Percentiles rank a stretch among this genome's conserved stretches.
Evolutionary conservation across 371 early-diverging fungal species (phyloP).

Genomic region (Globomyces sp.): DNA sequence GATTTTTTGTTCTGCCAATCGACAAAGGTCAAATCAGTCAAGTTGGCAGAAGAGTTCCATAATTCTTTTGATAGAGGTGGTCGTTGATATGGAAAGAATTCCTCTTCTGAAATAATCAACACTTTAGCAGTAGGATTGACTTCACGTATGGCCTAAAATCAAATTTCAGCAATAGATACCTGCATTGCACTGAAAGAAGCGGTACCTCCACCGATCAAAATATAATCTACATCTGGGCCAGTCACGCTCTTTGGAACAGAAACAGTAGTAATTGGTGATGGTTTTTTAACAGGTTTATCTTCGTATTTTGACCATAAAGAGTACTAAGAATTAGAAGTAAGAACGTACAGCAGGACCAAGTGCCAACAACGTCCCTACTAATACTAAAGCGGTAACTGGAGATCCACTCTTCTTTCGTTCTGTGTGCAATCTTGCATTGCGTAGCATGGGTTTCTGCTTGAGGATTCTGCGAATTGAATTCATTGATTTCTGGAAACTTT

Average conservation of each 20-base stretch:
- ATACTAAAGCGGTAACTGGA: no score
- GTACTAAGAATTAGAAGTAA: no score
- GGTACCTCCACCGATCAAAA: slow-evolving; percentile 64
- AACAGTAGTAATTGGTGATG: no score
- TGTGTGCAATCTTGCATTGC: no score
- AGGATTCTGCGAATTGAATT: no score
- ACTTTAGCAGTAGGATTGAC: slow-evolving; percentile 66
- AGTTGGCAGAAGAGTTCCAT: slow-evolving; percentile 64
- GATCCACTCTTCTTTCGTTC: no score
- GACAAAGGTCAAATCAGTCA: slow-evolving; percentile 57
- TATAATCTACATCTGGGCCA: slow-evolving; percentile 37
- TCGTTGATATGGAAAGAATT: slow-evolving; percentile 65
- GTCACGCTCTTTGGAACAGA: no score
- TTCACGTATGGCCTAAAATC: slow-evolving; percentile 56
- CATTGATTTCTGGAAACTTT: no score
- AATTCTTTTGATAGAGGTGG: slow-evolving; percentile 67
- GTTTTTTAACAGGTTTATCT: no score
- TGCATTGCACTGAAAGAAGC: slow-evolving; percentile 65
- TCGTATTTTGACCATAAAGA: no score
- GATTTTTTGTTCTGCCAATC: slow-evolving; percentile 68
- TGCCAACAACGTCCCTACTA: not conserved
- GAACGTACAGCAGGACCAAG: not conserved
- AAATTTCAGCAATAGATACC: slow-evolving; percentile 22
- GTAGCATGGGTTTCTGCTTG: no score
- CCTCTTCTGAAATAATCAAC: slow-evolving; percentile 67